Conservation (phyloP, 2,329 filamentous ascomycete species). For the Neonectria ditissima region DNA sequence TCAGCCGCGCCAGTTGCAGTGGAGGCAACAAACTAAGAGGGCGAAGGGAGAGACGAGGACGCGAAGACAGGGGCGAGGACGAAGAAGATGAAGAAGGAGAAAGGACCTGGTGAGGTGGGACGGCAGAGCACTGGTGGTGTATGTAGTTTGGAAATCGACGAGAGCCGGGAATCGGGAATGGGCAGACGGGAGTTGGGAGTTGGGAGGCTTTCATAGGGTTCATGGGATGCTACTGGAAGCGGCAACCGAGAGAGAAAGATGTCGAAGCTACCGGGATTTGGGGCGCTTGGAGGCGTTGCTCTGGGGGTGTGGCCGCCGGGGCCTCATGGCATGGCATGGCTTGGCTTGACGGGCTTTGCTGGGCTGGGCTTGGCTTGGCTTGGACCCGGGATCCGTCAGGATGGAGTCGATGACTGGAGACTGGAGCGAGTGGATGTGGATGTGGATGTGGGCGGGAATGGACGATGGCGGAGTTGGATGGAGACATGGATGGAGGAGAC, state of each 20-base stretch:
- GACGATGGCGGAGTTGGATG: slow-evolving; percentile 13
- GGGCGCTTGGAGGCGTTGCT: slow-evolving; percentile 26
- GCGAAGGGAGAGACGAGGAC: background rate
- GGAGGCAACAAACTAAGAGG: background rate
- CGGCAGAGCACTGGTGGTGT: slow-evolving; percentile 15
- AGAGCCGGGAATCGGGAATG: slow-evolving; percentile 28
- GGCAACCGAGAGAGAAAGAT: slow-evolving; percentile 24
- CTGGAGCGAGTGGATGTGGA: slow-evolving; percentile 9
- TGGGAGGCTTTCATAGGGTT: slow-evolving; percentile 43
- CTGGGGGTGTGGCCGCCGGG: slow-evolving; percentile 25
- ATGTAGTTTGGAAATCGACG: slow-evolving; percentile 25
- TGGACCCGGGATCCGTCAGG: slow-evolving; percentile 31
- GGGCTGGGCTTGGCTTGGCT: slow-evolving; percentile 18
- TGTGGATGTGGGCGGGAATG: slow-evolving; percentile 3
- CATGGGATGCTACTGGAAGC: slow-evolving; percentile 24
- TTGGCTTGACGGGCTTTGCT: slow-evolving; percentile 21
- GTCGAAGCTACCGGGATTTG: slow-evolving; percentile 32
- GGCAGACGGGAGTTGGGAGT: slow-evolving; percentile 25
- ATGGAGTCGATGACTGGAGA: slow-evolving; percentile 29
- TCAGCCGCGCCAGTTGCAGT: slow-evolving; percentile 15
- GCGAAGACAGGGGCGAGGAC: background rate
- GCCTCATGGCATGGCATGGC: slow-evolving; percentile 36
- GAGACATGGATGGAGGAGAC: background rate
- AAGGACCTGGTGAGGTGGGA: background rate
- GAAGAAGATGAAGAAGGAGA: background rate